Percentiles rank a stretch among this genome's conserved stretches.
Conservation (phyloP, 2,329 filamentous ascomycete genomes). For the Sarocladium brachiariae region DNA sequence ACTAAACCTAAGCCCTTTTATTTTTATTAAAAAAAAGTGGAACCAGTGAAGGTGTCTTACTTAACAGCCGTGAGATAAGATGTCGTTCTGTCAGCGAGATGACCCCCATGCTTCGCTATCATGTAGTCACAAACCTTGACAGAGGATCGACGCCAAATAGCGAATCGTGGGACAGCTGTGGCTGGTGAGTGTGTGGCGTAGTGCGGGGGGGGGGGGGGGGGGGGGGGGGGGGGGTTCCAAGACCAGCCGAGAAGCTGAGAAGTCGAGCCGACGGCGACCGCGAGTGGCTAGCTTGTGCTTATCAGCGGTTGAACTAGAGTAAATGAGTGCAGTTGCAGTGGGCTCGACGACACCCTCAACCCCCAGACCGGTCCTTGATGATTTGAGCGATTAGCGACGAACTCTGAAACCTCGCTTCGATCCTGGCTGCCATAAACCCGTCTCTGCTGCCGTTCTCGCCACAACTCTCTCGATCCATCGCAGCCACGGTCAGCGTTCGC, state of each 20-base stretch:
- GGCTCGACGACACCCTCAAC: constrained; percentile 1
- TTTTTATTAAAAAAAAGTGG: too few species aligned
- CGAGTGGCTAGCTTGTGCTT: constrained; percentile 5
- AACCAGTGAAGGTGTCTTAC: background rate
- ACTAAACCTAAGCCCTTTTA: too few species aligned
- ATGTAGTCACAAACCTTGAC: background rate
- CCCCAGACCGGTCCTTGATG: background rate
- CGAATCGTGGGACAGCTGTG: background rate
- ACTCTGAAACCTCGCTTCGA: background rate
- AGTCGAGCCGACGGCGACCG: constrained; percentile 4
- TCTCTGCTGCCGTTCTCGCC: too few species aligned
- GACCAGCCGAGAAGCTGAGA: too few species aligned
- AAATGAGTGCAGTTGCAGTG: background rate
- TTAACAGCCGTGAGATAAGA: background rate
- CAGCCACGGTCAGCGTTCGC: too few species aligned
- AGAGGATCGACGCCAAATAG: background rate
- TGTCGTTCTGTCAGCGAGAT: background rate
- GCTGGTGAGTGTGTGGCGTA: background rate
- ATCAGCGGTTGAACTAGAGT: constrained; percentile 6
- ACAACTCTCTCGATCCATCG: too few species aligned
- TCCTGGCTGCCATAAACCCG: background rate
- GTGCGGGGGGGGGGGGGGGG: constrained; percentile 7
- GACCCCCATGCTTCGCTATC: constrained; percentile 6
- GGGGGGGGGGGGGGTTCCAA: constrained; percentile 6
- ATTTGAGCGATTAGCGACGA: background rate